These are phyloP conservation scores for Nissolia schottii DNA, from an alignment of 306 rosid genomes.

Conservation along the genomic window DNA sequence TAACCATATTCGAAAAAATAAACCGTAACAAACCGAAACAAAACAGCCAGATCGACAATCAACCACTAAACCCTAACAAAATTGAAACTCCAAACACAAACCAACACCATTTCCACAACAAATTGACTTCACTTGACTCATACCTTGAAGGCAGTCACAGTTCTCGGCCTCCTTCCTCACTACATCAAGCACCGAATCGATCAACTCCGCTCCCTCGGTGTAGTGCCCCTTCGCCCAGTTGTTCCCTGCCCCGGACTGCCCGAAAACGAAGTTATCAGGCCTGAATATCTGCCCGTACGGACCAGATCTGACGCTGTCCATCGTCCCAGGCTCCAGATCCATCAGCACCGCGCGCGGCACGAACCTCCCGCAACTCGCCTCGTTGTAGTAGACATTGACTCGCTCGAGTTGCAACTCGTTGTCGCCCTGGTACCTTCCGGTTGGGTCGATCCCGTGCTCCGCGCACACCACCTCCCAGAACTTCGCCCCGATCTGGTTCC, in stretches of 20 bases:
- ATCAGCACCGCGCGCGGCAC: slow-evolving; percentile 62
- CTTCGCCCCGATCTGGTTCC: slow-evolving; percentile 74
- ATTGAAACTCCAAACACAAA: neutral
- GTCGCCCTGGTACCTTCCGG: slow-evolving; percentile 53
- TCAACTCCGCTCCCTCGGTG: slow-evolving; percentile 69
- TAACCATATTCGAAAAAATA: neutral
- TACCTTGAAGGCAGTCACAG: slow-evolving; percentile 68
- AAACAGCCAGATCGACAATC: neutral
- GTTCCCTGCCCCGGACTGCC: slow-evolving; percentile 69
- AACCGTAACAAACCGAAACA: neutral
- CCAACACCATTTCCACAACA: neutral
- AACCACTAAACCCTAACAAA: neutral
- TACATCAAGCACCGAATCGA: slow-evolving; percentile 67
- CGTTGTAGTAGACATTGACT: slow-evolving; percentile 68
- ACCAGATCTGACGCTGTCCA: slow-evolving; percentile 71
- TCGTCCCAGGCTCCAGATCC: slow-evolving; percentile 71
- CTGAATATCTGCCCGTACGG: slow-evolving; percentile 67
- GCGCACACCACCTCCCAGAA: slow-evolving; percentile 73
- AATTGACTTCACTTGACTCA: neutral
- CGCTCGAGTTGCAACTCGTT: slow-evolving; percentile 65
- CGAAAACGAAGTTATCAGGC: slow-evolving; percentile 61
- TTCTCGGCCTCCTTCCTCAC: slow-evolving; percentile 71
- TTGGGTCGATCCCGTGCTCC: slow-evolving; percentile 62
- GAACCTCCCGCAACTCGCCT: slow-evolving; percentile 58
- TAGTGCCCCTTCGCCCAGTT: slow-evolving; percentile 76